Conservation (phyloP, 805 yeast species). For the Cyberlindnera americana region DNA sequence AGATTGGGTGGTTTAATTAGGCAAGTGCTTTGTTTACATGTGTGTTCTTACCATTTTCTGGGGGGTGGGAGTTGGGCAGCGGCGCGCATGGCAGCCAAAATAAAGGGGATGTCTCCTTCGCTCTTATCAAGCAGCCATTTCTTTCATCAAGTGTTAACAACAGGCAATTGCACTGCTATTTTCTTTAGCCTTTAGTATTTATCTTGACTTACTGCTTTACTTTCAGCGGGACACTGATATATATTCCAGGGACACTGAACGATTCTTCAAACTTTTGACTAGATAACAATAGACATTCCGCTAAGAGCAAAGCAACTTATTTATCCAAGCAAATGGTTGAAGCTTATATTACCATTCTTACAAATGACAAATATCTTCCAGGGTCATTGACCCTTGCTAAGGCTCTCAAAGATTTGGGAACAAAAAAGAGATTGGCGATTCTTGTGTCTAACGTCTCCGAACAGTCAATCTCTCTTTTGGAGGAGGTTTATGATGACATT, state of each 20-base stretch:
- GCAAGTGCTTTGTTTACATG: neutral
- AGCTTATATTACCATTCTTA: slow-evolving; percentile 44
- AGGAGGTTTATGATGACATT: slow-evolving; percentile 26
- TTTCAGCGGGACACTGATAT: too few species aligned
- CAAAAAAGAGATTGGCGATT: slow-evolving; percentile 12
- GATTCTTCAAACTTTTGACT: too few species aligned
- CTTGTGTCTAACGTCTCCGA: slow-evolving; percentile 19
- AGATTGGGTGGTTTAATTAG: neutral
- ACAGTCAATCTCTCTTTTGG: slow-evolving; percentile 22
- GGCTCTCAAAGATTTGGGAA: slow-evolving; percentile 27
- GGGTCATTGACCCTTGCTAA: slow-evolving; percentile 50
- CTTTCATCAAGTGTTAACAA: neutral
- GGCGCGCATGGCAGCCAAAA: neutral
- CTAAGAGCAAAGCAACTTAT: too few species aligned
- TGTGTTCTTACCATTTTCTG: slow-evolving; percentile 1
- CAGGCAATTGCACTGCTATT: neutral
- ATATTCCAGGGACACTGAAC: too few species aligned
- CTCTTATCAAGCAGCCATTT: slow-evolving; percentile 1
- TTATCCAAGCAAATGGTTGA: too few species aligned
- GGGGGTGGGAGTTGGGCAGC: neutral
- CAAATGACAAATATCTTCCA: slow-evolving; percentile 47
- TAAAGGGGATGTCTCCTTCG: neutral
- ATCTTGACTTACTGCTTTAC: too few species aligned
- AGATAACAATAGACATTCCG: too few species aligned
- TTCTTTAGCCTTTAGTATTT: too few species aligned